These are phyloP conservation scores for Fusarium clavum DNA, from an alignment of 2,329 filamentous ascomycete species.

Conservation along the genomic window DNA sequence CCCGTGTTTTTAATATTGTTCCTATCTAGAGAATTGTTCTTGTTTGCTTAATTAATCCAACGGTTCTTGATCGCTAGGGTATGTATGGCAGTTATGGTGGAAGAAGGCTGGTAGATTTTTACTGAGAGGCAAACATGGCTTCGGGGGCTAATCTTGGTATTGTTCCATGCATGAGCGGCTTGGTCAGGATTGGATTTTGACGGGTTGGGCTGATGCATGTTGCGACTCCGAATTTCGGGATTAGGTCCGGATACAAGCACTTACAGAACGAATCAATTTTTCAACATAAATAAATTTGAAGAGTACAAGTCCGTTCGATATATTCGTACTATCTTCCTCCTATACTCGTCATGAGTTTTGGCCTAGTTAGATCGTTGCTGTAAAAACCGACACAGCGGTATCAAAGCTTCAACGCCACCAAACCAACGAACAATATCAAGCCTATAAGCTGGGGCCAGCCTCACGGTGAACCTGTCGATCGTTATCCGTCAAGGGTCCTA, in stretches of 20 bases:
- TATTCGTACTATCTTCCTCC: accelerated
- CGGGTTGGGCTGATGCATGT: not conserved
- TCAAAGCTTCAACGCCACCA: slow-evolving; percentile 17
- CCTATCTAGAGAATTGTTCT: not conserved
- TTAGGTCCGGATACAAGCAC: not conserved
- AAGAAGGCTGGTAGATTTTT: not conserved
- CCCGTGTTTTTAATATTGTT: slow-evolving; percentile 22
- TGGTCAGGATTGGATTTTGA: not conserved
- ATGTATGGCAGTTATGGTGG: not conserved
- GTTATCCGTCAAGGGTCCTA: not conserved
- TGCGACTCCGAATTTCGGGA: not conserved
- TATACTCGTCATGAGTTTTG: not conserved
- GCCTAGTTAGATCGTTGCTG: not conserved
- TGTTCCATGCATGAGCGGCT: slow-evolving; percentile 5
- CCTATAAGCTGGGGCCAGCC: slow-evolving; percentile 8
- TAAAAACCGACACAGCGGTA: not conserved
- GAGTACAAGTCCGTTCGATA: not conserved
- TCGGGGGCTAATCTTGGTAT: slow-evolving; percentile 10
- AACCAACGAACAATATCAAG: slow-evolving; percentile 23
- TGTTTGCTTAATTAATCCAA: not conserved
- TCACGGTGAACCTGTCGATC: not conserved
- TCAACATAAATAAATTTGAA: not conserved
- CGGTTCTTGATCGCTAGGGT: not conserved
- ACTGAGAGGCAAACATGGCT: slow-evolving; percentile 15
- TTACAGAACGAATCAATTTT: not conserved